Evolutionary conservation across 768 basidiomycete species (phyloP).

Genomic region (Glaciozyma martinii): DNA sequence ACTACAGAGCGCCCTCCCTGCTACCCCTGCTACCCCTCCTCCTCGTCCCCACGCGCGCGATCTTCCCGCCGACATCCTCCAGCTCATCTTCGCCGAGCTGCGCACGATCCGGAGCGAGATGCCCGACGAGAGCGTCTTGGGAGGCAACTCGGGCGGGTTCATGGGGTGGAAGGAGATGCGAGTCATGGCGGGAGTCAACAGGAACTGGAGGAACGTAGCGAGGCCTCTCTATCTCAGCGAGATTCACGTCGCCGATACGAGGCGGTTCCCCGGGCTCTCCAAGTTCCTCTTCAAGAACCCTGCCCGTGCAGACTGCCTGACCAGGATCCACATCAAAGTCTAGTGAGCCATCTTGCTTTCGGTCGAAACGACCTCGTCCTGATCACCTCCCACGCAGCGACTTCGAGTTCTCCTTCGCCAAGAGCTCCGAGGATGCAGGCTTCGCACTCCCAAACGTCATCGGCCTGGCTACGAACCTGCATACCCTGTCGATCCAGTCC

Average conservation of each 20-base stretch:
- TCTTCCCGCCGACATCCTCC: slow-evolving; percentile 5
- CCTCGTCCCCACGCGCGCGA: background rate
- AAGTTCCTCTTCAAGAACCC: background rate
- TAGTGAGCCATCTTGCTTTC: background rate
- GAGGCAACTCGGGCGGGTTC: background rate
- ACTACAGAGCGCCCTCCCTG: background rate
- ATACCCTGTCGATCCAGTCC: background rate
- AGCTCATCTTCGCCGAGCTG: slow-evolving; percentile 8
- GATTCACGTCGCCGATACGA: slow-evolving; percentile 6
- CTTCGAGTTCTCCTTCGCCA: background rate
- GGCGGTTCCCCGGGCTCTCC: background rate
- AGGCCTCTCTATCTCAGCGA: background rate
- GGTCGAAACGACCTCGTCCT: too few species aligned
- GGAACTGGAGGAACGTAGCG: background rate
- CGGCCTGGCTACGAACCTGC: background rate
- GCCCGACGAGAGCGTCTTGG: background rate
- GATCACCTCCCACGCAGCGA: too few species aligned
- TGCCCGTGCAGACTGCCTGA: background rate
- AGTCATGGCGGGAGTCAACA: background rate
- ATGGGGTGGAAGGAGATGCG: background rate
- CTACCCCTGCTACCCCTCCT: background rate
- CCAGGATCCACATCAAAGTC: background rate
- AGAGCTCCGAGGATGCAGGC: slow-evolving; percentile 5
- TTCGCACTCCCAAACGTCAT: slow-evolving; percentile 11
- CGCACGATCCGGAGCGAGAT: background rate